These are phyloP conservation scores for Boletus rubroflammeus DNA, from an alignment of 768 basidiomycete species.

Conservation along the genomic window DNA sequence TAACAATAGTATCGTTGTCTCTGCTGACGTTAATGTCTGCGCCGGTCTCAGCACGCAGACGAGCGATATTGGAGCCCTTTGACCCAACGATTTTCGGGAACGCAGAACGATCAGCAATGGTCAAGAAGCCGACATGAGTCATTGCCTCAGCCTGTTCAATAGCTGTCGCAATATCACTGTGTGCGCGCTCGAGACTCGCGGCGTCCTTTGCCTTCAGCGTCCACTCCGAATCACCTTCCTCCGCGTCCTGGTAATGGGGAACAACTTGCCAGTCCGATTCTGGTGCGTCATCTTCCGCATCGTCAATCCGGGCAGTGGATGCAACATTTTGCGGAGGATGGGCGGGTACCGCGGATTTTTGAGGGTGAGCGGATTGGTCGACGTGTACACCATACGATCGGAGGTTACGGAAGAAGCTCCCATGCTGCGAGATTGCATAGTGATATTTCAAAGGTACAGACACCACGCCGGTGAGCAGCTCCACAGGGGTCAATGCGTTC, in stretches of 20 bases:
- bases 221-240: slow-evolving; percentile 85
- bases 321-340: slow-evolving; percentile 45
- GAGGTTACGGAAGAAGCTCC: slow-evolving; percentile 80
- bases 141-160: slow-evolving; percentile 68
- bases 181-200: slow-evolving; percentile 71
- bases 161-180: slow-evolving; percentile 61
- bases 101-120: slow-evolving; percentile 71
- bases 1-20: slow-evolving; percentile 82
- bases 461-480: slow-evolving; percentile 53
- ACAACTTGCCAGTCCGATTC: slow-evolving; percentile 73
- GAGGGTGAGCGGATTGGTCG: slow-evolving; percentile 67
- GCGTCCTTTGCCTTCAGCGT: slow-evolving; percentile 79
- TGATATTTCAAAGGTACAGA: slow-evolving; percentile 84
- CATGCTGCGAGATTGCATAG: slow-evolving; percentile 83
- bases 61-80: slow-evolving; percentile 86
- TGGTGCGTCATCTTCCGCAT: slow-evolving; percentile 42
- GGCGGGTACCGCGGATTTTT: slow-evolving; percentile 56
- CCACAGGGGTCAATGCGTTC: slow-evolving; percentile 40
- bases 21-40: slow-evolving; percentile 90
- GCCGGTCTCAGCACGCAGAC: slow-evolving; percentile 83
- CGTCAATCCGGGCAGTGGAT: slow-evolving; percentile 81
- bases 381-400: slow-evolving; percentile 80
- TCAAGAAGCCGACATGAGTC: slow-evolving; percentile 82
- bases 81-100: slow-evolving; percentile 94
- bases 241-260: slow-evolving; percentile 72